Conservation (phyloP, 306 rosid genomes). For the Sesbania bispinosa region DNA sequence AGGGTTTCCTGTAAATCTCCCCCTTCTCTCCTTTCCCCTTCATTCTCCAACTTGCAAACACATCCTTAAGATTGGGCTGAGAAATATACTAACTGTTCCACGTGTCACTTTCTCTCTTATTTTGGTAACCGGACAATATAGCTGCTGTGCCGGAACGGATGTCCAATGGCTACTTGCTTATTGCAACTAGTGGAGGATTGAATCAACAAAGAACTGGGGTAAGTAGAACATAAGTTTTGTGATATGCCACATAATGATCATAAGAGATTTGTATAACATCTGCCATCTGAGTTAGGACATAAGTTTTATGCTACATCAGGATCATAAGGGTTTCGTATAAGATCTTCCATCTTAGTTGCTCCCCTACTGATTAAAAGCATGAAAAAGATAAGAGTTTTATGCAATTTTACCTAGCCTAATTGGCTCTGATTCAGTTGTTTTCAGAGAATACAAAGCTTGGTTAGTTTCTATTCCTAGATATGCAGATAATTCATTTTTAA, state of each 20-base stretch:
- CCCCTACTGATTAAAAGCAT: neutral
- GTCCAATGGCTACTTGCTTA: slow-evolving; percentile 89
- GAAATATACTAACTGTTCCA: slow-evolving; percentile 3
- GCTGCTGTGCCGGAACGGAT: slow-evolving; percentile 56
- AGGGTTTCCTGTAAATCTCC: too few relatives aligned
- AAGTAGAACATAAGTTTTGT: slow-evolving; percentile 28
- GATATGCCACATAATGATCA: neutral
- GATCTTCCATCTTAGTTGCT: slow-evolving; percentile 10
- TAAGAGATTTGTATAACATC: too few relatives aligned
- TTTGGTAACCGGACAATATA: slow-evolving; percentile 34
- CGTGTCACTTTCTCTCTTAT: neutral
- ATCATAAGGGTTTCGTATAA: neutral
- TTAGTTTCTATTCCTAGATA: slow-evolving; percentile 5
- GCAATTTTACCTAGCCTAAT: neutral
- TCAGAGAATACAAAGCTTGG: slow-evolving; percentile 3
- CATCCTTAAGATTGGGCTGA: neutral
- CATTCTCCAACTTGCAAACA: too few relatives aligned
- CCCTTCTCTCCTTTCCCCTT: too few relatives aligned
- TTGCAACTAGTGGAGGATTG: slow-evolving; percentile 95
- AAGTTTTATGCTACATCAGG: neutral
- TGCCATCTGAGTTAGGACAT: neutral
- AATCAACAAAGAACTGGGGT: slow-evolving; percentile 99
- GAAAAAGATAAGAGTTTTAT: neutral
- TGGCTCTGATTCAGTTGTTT: slow-evolving; percentile 1
- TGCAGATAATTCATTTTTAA: neutral